These are phyloP conservation scores for Emergomyces africanus DNA, from an alignment of 2,329 filamentous ascomycete genomes.

Conservation along the genomic window DNA sequence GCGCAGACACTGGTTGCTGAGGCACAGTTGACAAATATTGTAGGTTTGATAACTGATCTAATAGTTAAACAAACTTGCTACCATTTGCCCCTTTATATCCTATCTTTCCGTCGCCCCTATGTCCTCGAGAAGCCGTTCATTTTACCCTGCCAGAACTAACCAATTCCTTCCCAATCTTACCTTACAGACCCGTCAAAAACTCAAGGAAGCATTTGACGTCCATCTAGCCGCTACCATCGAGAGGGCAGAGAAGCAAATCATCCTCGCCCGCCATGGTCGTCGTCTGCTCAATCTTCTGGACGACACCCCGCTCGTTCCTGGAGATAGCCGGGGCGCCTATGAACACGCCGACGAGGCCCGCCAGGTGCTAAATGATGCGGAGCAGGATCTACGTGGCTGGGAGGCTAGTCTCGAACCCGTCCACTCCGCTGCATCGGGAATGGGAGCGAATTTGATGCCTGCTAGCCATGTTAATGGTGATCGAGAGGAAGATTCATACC, in stretches of 20 bases:
- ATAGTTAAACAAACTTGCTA: background rate
- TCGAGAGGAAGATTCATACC: constrained; percentile 4
- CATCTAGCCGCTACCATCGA: constrained; percentile 89
- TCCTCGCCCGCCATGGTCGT: constrained; percentile 81
- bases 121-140: background rate
- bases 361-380: constrained; percentile 82
- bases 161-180: background rate
- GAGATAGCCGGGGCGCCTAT: constrained; percentile 62
- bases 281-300: constrained; percentile 76
- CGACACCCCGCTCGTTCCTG: constrained; percentile 78
- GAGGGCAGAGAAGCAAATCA: constrained; percentile 91
- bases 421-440: constrained; percentile 33
- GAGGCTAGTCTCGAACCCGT: constrained; percentile 43
- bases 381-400: constrained; percentile 77
- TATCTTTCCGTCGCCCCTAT: background rate
- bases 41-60: constrained; percentile 34
- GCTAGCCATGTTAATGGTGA: constrained; percentile 1
- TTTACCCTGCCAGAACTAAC: background rate
- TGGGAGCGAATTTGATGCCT: constrained; percentile 33
- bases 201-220: constrained; percentile 85
- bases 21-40: constrained; percentile 89
- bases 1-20: constrained; percentile 93
- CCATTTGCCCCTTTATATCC: background rate
- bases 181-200: constrained; percentile 72
- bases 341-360: constrained; percentile 54